A percentile compares a stretch with the other conserved stretches of the same genome.
These are phyloP conservation scores for Lophiostoma macrostomum DNA, from an alignment of 495 filamentous ascomycete genomes.

Conservation along the genomic window DNA sequence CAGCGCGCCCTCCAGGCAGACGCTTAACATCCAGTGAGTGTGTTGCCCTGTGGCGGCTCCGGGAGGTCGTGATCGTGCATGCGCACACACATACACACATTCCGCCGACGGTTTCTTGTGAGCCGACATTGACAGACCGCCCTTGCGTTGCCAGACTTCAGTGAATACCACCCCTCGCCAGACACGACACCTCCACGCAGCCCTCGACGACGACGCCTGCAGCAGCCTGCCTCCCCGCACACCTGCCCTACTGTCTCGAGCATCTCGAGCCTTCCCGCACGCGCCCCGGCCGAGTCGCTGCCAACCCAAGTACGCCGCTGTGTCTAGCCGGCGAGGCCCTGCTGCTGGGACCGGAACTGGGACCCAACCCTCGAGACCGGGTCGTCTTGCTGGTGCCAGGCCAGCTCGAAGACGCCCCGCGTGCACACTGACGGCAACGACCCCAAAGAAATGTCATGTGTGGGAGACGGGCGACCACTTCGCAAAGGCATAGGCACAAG, in stretches of 20 bases:
- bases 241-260: too few relatives aligned
- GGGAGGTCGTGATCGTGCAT: neutral
- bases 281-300: too few relatives aligned
- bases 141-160: constrained; percentile 19
- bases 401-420: constrained; percentile 28
- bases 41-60: constrained; percentile 4
- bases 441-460: constrained; percentile 33
- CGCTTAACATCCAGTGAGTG: constrained; percentile 10
- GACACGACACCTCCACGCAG: neutral
- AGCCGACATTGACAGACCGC: constrained; percentile 7
- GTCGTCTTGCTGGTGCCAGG: constrained; percentile 19
- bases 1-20: constrained; percentile 6
- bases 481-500: constrained; percentile 41
- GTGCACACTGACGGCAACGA: constrained; percentile 11
- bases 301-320: too few relatives aligned
- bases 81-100: too few relatives aligned
- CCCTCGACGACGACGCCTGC: neutral
- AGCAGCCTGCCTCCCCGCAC: neutral
- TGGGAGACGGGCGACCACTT: constrained; percentile 31
- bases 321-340: too few relatives aligned
- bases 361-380: neutral
- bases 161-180: too few relatives aligned
- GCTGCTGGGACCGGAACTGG: neutral
- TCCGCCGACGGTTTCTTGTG: neutral
- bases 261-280: too few relatives aligned